Conservation (phyloP, 352 stramenopile genomes). For the Peronospora destructor region DNA sequence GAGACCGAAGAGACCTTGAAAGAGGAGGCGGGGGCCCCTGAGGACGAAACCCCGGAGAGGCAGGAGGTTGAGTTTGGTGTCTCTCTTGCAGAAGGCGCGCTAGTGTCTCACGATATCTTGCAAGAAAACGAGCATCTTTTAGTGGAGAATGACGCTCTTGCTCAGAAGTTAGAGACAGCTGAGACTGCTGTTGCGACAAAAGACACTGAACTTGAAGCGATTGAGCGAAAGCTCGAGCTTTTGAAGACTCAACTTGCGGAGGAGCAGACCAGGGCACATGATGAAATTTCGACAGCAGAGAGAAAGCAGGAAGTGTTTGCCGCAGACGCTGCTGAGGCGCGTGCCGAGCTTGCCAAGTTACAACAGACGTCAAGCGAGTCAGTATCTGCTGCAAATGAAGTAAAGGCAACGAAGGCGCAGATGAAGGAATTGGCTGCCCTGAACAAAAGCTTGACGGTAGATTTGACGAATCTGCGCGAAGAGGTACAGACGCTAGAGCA, state of each 20-base stretch:
- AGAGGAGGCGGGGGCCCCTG: conserved; percentile 16
- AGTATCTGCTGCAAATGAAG: conserved; percentile 18
- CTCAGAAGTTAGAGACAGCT: conserved; percentile 26
- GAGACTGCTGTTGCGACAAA: conserved; percentile 28
- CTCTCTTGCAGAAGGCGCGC: conserved; percentile 1
- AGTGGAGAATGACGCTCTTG: conserved; percentile 36
- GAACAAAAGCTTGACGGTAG: conserved; percentile 24
- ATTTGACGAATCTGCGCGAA: conserved; percentile 34
- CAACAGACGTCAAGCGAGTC: conserved; percentile 15
- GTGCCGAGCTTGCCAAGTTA: conserved; percentile 18
- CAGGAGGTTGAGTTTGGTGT: conserved; percentile 7
- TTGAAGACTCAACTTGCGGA: conserved; percentile 30
- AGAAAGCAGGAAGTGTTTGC: conserved; percentile 24
- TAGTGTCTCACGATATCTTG: conserved; percentile 23
- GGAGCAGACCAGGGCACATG: conserved; percentile 23
- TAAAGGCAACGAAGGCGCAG: conserved; percentile 23
- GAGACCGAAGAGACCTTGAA: conserved; percentile 17
- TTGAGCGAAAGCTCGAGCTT: conserved; percentile 32
- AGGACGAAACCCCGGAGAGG: conserved; percentile 22
- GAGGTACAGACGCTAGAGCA: conserved; percentile 41
- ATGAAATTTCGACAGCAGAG: conserved; percentile 17
- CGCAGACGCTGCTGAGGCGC: conserved; percentile 15
- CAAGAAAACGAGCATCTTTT: conserved; percentile 39
- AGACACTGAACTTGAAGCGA: conserved; percentile 27
- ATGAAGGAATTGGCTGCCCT: conserved; percentile 21